phyloP scores from a whole-genome alignment of 2,329 filamentous ascomycete genomes.

The Ustulina deusta region DNA sequence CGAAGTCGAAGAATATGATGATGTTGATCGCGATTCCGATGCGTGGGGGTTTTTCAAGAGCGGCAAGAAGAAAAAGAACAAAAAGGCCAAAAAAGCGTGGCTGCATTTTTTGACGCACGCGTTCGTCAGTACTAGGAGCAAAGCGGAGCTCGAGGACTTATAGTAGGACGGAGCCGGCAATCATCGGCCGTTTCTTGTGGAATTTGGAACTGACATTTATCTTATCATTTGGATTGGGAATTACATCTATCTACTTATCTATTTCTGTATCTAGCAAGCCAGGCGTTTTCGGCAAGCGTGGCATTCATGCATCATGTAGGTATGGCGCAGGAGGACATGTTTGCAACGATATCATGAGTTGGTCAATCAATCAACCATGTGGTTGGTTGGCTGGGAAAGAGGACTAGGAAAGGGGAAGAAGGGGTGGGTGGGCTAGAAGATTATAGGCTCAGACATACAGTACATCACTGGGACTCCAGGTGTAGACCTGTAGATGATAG shows the following conservation, averaged over 20 bases:
- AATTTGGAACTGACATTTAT: slow-evolving; percentile 4
- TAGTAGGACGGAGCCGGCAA: slow-evolving; percentile 6
- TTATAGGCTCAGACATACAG: background rate
- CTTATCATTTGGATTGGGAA: slow-evolving; percentile 16
- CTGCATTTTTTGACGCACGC: slow-evolving; percentile 80
- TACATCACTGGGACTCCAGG: background rate
- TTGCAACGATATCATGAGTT: slow-evolving; percentile 12
- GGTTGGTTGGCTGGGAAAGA: background rate
- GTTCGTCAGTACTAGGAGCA: slow-evolving; percentile 79
- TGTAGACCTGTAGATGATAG: slow-evolving; percentile 7
- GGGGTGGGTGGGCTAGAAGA: background rate
- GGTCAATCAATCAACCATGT: background rate
- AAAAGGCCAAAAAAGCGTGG: slow-evolving; percentile 77
- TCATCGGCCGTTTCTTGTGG: background rate
- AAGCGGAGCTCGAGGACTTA: slow-evolving; percentile 71
- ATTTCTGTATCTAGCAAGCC: slow-evolving; percentile 27
- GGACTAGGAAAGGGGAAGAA: background rate
- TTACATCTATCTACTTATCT: slow-evolving; percentile 9
- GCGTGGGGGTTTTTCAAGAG: slow-evolving; percentile 51
- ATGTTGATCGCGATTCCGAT: slow-evolving; percentile 44
- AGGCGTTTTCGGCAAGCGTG: slow-evolving; percentile 32
- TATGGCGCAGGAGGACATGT: slow-evolving; percentile 18
- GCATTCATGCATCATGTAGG: slow-evolving; percentile 13
- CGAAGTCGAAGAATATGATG: slow-evolving; percentile 45
- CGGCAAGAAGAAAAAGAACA: slow-evolving; percentile 70